A percentile compares a stretch with the other conserved stretches of the same genome.
Evolutionary conservation across 768 basidiomycete genomes (phyloP).

Genomic region (Boletus rubroflammeus): DNA sequence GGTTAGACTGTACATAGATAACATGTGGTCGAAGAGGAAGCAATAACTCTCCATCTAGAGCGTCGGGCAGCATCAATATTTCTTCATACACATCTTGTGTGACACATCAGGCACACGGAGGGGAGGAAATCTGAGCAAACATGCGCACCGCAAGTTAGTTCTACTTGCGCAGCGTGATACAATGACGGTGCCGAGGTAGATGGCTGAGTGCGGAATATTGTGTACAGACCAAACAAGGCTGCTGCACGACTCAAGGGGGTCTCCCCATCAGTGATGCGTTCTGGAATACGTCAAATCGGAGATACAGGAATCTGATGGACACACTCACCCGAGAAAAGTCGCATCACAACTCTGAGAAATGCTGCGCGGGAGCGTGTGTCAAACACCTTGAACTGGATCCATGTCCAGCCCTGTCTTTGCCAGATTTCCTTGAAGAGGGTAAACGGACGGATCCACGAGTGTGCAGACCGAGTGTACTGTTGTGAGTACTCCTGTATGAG

Average conservation of each 20-base stretch:
- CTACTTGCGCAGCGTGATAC: constrained; percentile 48
- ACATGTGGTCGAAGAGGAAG: constrained; percentile 48
- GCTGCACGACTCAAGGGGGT: constrained; percentile 53
- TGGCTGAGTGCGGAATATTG: constrained; percentile 69
- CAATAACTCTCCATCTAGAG: constrained; percentile 39
- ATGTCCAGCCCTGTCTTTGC: constrained; percentile 65
- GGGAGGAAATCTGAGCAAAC: not conserved
- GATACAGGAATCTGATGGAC: not conserved
- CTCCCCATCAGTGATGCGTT: constrained; percentile 48
- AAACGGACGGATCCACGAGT: constrained; percentile 47
- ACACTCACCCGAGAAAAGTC: constrained; percentile 64
- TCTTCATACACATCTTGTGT: constrained; percentile 53
- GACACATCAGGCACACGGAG: constrained; percentile 3
- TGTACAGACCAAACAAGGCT: constrained; percentile 68
- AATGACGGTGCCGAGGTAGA: constrained; percentile 48
- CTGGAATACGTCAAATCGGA: constrained; percentile 32
- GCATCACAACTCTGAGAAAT: constrained; percentile 55
- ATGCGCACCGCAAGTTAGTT: constrained; percentile 54
- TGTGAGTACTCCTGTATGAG: constrained; percentile 54
- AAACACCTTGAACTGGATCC: constrained; percentile 71
- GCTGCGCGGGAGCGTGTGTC: constrained; percentile 62
- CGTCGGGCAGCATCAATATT: constrained; percentile 47
- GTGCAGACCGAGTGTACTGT: constrained; percentile 36
- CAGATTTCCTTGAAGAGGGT: constrained; percentile 68
- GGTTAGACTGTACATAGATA: constrained; percentile 44